Evolutionary conservation across 192 early-diverging fungal species (phyloP).

Genomic region (Rhizoclosmatium sp.): DNA sequence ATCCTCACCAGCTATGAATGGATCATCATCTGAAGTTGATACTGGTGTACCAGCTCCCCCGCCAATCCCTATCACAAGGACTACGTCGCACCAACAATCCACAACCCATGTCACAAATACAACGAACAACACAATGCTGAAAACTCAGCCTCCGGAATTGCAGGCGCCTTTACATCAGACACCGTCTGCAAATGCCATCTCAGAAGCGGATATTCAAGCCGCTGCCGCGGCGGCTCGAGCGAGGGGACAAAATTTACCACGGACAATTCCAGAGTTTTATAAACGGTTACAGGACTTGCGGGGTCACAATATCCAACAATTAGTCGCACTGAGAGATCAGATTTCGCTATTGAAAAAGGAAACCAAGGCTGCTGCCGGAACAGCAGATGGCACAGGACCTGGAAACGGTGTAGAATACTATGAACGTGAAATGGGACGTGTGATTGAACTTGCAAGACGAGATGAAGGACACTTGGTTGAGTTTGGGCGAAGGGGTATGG

Average conservation of each 20-base stretch:
- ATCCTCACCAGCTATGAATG: neutral
- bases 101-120: neutral
- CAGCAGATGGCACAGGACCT: neutral
- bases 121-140: neutral
- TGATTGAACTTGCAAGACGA: constrained; percentile 1
- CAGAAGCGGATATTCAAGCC: constrained; percentile 28
- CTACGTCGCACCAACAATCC: neutral
- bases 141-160: constrained; percentile 8
- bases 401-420: constrained; percentile 18
- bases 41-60: neutral
- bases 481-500: constrained; percentile 29
- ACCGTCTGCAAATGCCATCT: constrained; percentile 10
- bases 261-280: constrained; percentile 24
- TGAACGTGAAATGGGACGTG: constrained; percentile 23
- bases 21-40: neutral
- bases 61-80: constrained; percentile 1
- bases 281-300: constrained; percentile 25
- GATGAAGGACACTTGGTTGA: constrained; percentile 32
- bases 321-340: constrained; percentile 16
- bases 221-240: constrained; percentile 33
- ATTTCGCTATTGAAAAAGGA: neutral
- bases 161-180: constrained; percentile 33
- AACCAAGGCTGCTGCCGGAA: neutral
- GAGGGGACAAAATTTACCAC: constrained; percentile 26
- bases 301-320: constrained; percentile 17